Base-by-base conservation (phyloP, 1,284 basidiomycete species). In the Rhizopogon parksii region DNA sequence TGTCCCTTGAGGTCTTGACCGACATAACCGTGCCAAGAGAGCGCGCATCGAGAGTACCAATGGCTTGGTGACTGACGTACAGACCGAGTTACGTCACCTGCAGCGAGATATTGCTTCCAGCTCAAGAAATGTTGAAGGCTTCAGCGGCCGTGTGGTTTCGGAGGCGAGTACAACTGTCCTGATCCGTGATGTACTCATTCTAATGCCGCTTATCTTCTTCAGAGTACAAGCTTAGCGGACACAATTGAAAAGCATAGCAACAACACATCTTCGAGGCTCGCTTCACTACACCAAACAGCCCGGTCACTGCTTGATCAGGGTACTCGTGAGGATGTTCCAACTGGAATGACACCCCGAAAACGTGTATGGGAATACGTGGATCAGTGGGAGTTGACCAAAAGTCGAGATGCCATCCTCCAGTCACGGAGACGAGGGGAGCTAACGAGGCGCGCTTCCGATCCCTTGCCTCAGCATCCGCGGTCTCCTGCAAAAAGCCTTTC, bases 321-420 rank as follows among this genome's bases (percentile, higher is more conserved):
- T 5, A 74, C 78, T 2, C 74, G 70, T 50, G 80, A 83, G 51
- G 87, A 88, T 58, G 63, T 68, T 27, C 68, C 83, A 2, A 86
- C 82, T 8, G 88, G 87, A 7, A 68, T 68, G 49, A 91, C 88
- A 3, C 88, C 88, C 24, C 77, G 77, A 39, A 90, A 88, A 69
- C 80, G 83, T 36, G 67, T 67, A 34, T 85, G 83, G 79, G 68
- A 82, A 53, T 85, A 82, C 56, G 70, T 74, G 4, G 83, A 86
- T 53, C 68, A 79, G 48, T 89, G 88, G 85, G 74, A 81, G 40
- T 67, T 85, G 50, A 88, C 86, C 6, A 71, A 77, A 55, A 74
- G 67, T 53, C 78, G 88, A 27, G 78, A 83, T 4, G 68, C 71
- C 3, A 64, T 88, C 19, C 57, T 90, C 40, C 69, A 73, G 43